phyloP scores from a whole-genome alignment of 2,329 filamentous ascomycete genomes.

The Blumeria graminis region DNA sequence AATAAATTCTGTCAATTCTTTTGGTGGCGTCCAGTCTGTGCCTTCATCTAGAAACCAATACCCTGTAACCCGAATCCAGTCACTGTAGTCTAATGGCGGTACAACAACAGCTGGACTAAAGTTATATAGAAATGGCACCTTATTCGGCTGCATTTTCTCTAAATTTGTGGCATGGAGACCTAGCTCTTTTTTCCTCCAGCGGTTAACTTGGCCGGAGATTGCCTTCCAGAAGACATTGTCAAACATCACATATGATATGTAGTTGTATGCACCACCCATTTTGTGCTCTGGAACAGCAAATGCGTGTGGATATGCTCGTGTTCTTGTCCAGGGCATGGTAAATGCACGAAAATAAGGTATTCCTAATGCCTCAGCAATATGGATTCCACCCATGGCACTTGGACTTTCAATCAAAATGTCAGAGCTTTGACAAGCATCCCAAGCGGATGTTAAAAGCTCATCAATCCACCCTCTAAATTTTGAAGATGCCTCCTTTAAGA shows the following conservation, averaged over 20 bases:
- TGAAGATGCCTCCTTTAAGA: conserved; percentile 63
- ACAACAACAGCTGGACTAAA: conserved; percentile 88
- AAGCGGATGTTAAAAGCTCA: conserved; percentile 59
- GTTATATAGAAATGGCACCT: conserved; percentile 96
- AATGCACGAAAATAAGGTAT: conserved; percentile 96
- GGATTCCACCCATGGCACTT: conserved; percentile 90
- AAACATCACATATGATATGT: conserved; percentile 86
- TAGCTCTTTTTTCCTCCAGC: conserved; percentile 66
- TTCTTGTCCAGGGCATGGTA: conserved; percentile 96
- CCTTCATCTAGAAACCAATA: conserved; percentile 92
- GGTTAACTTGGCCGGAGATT: conserved; percentile 74
- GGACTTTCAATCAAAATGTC: conserved; percentile 89
- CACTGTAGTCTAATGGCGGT: conserved; percentile 80
- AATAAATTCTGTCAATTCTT: conserved; percentile 61
- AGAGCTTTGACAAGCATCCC: conserved; percentile 59
- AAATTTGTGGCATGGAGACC: conserved; percentile 58
- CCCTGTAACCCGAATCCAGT: conserved; percentile 92
- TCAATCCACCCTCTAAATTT: conserved; percentile 94
- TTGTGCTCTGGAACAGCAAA: conserved; percentile 85
- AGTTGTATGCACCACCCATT: conserved; percentile 88
- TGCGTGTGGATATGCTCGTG: conserved; percentile 83
- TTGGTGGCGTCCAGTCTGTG: conserved; percentile 43
- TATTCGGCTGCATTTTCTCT: conserved; percentile 84
- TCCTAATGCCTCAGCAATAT: conserved; percentile 77
- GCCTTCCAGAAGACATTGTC: conserved; percentile 94